A percentile compares a stretch with the other conserved stretches of the same genome.
These are phyloP conservation scores for Solanum chacoense DNA, from an alignment of 305 asterid species.

Conservation along the genomic window DNA sequence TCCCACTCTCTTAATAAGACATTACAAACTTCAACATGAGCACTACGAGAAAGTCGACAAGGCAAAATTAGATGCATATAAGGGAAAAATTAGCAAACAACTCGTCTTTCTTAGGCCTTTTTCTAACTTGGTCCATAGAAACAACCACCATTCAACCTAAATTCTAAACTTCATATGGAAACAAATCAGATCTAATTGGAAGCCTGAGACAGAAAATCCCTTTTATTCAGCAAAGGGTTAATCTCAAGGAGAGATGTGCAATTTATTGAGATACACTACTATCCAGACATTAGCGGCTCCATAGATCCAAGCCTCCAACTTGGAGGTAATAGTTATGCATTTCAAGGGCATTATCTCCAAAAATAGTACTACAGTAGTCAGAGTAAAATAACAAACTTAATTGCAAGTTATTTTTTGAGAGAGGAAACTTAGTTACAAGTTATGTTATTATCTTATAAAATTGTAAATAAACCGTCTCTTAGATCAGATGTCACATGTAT, in stretches of 20 bases:
- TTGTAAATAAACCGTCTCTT: neutral
- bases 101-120: neutral
- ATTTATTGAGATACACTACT: neutral
- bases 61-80: neutral
- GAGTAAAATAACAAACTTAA: neutral
- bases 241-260: neutral
- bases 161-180: neutral
- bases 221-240: neutral
- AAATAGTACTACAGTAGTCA: neutral
- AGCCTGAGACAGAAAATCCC: neutral
- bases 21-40: neutral
- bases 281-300: neutral
- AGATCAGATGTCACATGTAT: neutral
- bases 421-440: neutral
- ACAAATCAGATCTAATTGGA: neutral
- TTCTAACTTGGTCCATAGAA: neutral
- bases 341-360: neutral
- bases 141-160: neutral
- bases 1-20: neutral
- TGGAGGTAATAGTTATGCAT: neutral
- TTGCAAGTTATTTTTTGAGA: neutral
- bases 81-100: neutral
- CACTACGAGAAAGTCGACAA: neutral
- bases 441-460: neutral
- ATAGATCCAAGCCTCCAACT: neutral